Percentiles rank a stretch among this genome's conserved stretches.
Conservation (phyloP, 1,139 yeast species). For the Kodamaea plutei region DNA sequence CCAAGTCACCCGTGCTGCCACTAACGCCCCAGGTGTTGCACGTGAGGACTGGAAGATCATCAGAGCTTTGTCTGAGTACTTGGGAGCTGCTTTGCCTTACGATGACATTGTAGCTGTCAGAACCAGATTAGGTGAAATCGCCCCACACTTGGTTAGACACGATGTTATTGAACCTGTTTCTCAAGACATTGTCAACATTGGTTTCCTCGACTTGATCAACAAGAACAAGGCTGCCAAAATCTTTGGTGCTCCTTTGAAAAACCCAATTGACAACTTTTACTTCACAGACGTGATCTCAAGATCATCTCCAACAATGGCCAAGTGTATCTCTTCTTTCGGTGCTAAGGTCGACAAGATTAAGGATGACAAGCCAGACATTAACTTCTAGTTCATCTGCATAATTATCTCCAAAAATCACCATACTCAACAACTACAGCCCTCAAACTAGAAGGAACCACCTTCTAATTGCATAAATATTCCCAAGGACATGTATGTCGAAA, state of each 20-base stretch:
- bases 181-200: conserved; percentile 52
- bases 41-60: conserved; percentile 92
- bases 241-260: conserved; percentile 51
- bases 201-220: conserved; percentile 46
- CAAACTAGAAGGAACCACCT: conserved; percentile 1
- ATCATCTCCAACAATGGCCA: conserved; percentile 89
- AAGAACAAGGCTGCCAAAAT: conserved; percentile 38
- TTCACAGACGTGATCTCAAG: conserved; percentile 86
- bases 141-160: conserved; percentile 77
- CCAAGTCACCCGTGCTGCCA: conserved; percentile 82
- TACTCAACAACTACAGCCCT: too few species aligned
- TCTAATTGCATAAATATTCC: conserved; percentile 2
- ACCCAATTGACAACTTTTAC: conserved; percentile 79
- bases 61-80: conserved; percentile 78
- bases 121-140: conserved; percentile 67
- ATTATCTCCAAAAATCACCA: too few species aligned
- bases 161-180: conserved; percentile 73
- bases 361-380: conserved; percentile 46
- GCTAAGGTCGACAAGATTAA: conserved; percentile 56
- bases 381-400: conserved; percentile 19
- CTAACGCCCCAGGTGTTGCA: conserved; percentile 87
- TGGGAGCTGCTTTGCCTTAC: conserved; percentile 69
- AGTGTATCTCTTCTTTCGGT: conserved; percentile 67
- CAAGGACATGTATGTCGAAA: too few species aligned
- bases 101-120: conserved; percentile 71